Evolutionary conservation across 2,329 filamentous ascomycete species (phyloP), one percentile per base, ranked within the genome.

Genomic region (Fusarium abutilonis): DNA sequence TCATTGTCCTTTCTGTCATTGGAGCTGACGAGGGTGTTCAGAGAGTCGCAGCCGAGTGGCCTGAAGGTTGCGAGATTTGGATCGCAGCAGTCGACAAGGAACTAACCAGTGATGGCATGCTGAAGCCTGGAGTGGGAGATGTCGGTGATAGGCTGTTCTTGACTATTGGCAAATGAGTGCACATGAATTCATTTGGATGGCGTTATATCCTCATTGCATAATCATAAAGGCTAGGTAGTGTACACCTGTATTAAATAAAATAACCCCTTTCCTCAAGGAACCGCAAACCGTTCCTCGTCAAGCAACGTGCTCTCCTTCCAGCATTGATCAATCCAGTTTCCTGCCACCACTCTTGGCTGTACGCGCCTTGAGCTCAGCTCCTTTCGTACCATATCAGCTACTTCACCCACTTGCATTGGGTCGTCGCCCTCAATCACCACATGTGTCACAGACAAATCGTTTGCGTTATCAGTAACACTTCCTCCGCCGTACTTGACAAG

Each of bases 81-180:
- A 82, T 94, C 35, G 94, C 92, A 0, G 92, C 86, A 1, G 82
- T 96, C 17, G 94, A 98, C 75, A 78, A 79, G 63, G 83, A 85
- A 72, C 81, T 95, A 50, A 92, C 93, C 64, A 81, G 84, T n/a
- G 83, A 82, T 64, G 93, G 94, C 9, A 97, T 97, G 93, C 88
- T 97, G 63, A 90, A 89, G 79, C 93, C 93, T 0, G 94, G 94
- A 0, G 72, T 97, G 63, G 94, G 93, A 2, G 94, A 97, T 77
- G 88, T 97, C 54, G 94, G 94, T 1, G 94, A 98, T 78, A 82
- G 94, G 45, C 76, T 98, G 76, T 97, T 94, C 77, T 79, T 96
- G 78, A 96, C 93, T 0, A 84, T 94, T 74, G 93, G 93, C 19
- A 97, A 96, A 75, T 96, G 73, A 52, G 29, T n/a, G 11, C 23